Evolutionary conservation across 352 stramenopile species (phyloP).

Genomic region (Sclerospora graminicola): DNA sequence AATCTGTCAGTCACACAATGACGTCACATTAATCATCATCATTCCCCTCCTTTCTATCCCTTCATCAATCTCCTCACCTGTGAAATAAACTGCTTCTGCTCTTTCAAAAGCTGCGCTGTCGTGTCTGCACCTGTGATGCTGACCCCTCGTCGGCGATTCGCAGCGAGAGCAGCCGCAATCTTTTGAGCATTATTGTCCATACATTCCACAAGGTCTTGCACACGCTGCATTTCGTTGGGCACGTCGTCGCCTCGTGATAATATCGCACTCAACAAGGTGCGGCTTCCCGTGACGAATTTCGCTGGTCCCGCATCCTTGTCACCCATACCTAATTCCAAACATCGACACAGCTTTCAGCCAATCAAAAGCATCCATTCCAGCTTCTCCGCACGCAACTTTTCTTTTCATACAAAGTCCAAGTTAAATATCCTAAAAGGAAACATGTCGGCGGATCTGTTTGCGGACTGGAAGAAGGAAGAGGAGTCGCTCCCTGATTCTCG

Average conservation of each 20-base stretch:
- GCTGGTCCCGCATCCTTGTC: neutral
- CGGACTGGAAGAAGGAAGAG: constrained; percentile 84
- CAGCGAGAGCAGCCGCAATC: constrained; percentile 41
- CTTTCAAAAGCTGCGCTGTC: constrained; percentile 42
- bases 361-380: too few relatives aligned
- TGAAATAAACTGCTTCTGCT: constrained; percentile 42
- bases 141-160: constrained; percentile 21
- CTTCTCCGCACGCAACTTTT: neutral
- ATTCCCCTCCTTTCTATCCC: neutral
- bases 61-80: constrained; percentile 13
- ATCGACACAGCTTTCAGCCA: too few relatives aligned
- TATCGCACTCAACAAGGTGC: constrained; percentile 28
- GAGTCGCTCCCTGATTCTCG: constrained; percentile 21
- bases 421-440: too few relatives aligned
- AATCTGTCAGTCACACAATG: constrained; percentile 16
- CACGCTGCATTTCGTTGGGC: constrained; percentile 36
- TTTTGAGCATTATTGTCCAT: constrained; percentile 63
- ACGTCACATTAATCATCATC: neutral
- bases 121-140: constrained; percentile 15
- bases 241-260: constrained; percentile 12
- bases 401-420: neutral
- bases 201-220: constrained; percentile 58
- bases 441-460: constrained; percentile 86
- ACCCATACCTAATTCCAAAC: neutral
- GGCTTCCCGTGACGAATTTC: constrained; percentile 22